A percentile compares a stretch with the other conserved stretches of the same genome.
Evolutionary conservation across 768 basidiomycete species (phyloP).

Genomic region (Termitomyces sp.): DNA sequence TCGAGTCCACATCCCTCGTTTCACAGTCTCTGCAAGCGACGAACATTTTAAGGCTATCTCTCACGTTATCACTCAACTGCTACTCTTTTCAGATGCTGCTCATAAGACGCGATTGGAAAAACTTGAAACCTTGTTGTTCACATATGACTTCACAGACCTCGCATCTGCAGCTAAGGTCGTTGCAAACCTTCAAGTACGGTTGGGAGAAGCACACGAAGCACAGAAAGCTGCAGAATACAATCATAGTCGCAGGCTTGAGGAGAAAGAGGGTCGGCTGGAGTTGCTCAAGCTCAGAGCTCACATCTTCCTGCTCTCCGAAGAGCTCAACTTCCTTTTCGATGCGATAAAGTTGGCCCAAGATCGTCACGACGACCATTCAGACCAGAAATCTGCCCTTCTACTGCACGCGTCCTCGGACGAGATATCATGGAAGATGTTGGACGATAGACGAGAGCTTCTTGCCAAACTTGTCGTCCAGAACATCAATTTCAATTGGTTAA

Average conservation of each 20-base stretch:
- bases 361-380: slow-evolving; percentile 58
- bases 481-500: slow-evolving; percentile 80
- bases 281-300: slow-evolving; percentile 70
- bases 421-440: slow-evolving; percentile 91
- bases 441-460: slow-evolving; percentile 64
- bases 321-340: slow-evolving; percentile 82
- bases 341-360: slow-evolving; percentile 83
- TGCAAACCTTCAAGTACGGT: slow-evolving; percentile 64
- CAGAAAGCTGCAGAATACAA: slow-evolving; percentile 36
- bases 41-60: slow-evolving; percentile 83
- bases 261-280: slow-evolving; percentile 48
- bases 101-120: slow-evolving; percentile 76
- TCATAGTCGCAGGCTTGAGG: slow-evolving; percentile 33
- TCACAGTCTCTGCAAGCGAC: slow-evolving; percentile 83
- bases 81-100: slow-evolving; percentile 87
- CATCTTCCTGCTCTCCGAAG: slow-evolving; percentile 67
- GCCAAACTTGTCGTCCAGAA: slow-evolving; percentile 83
- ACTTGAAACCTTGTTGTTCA: slow-evolving; percentile 79
- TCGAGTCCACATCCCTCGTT: slow-evolving; percentile 76
- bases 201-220: slow-evolving; percentile 62
- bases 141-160: slow-evolving; percentile 85
- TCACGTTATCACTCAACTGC: slow-evolving; percentile 78
- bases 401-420: slow-evolving; percentile 80
- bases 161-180: slow-evolving; percentile 68
- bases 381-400: slow-evolving; percentile 77